Base-by-base conservation (phyloP, 805 yeast species). In the Metschnikowia orientalis region DNA sequence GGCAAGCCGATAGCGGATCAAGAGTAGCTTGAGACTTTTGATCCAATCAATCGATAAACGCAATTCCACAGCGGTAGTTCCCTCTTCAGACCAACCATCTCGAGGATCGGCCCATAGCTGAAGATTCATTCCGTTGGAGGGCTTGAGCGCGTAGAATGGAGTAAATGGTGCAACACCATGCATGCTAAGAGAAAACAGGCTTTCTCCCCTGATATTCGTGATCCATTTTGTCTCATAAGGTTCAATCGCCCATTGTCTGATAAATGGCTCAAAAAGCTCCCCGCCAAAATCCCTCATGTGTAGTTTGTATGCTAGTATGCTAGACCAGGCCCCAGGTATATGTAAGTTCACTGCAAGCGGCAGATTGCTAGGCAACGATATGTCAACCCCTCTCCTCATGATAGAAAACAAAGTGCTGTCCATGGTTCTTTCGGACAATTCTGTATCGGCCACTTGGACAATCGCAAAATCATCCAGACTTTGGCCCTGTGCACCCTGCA, bases 161-260 rank as follows among this genome's bases (percentile, higher is more conserved):
- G 78, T 71, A 48, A 60, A 82, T 2, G 89, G 90, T 0, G 92
- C 78, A 15, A 76, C 68, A 18, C 84, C 81, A 50, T 84, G 90
- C 37, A 64, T 56, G n/a, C 64, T 56, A 18, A 59, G 26, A 13
- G 37, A 40, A 6, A 59, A 21, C 13, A 22, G 20, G 10, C 63
- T 52, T 13, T 63, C 53, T 4, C 61, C 53, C 5, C 61, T 53
- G 1, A 79, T 38, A 35, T 79, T 69, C 6, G 81, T 57, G 47
- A 79, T 83, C 88, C 90, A 89, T 57, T 86, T 87, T 0, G 86
- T 71, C 53, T 89, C 96, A 45, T 62, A 70, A 1, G 84, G 83
- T 21, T 76, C 78, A 8, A 65, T 60, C 4, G 75, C 62, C 60
- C 73, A 72, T 54, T 88, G 95, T 36, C 87, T 69, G 3, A 83